These are phyloP conservation scores for Leccinum cinnamomeum DNA, from an alignment of 1,284 basidiomycete species.

Conservation along the genomic window DNA sequence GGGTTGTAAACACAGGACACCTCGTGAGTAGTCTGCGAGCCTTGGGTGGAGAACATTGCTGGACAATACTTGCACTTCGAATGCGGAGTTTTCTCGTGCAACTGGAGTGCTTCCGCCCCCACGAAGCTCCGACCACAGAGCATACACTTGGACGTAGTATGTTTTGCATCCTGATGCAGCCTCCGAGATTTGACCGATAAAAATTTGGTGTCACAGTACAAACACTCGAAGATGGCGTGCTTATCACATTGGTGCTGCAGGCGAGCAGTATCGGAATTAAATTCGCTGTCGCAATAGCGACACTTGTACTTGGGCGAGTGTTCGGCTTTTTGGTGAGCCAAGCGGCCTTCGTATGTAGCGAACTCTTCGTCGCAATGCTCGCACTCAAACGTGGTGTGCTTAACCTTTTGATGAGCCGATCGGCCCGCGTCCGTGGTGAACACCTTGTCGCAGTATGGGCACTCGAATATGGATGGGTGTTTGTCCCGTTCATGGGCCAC, in stretches of 20 bases:
- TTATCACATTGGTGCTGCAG: conserved; percentile 13
- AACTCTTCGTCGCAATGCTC: conserved; percentile 19
- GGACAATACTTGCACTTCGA: conserved; percentile 21
- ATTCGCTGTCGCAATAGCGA: conserved; percentile 15
- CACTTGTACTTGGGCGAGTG: conserved; percentile 18
- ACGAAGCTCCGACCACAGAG: conserved; percentile 13
- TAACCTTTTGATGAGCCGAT: conserved; percentile 9
- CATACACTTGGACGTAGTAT: conserved; percentile 13
- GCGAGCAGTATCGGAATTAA: conserved; percentile 7
- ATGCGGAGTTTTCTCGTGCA: conserved; percentile 14
- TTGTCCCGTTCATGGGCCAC: conserved; percentile 11
- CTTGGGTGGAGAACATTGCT: background rate
- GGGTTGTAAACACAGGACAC: conserved; percentile 5
- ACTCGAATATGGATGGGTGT: conserved; percentile 19
- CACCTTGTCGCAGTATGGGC: conserved; percentile 17
- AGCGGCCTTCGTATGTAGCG: background rate
- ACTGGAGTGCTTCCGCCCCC: background rate
- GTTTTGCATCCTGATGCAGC: conserved; percentile 14
- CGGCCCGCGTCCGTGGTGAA: conserved; percentile 19
- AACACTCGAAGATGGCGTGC: conserved; percentile 14
- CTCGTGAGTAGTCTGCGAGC: conserved; percentile 13
- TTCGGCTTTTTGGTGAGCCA: conserved; percentile 14
- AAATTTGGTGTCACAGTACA: conserved; percentile 6
- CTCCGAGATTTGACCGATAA: background rate
- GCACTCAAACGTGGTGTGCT: conserved; percentile 24